These are phyloP conservation scores for Grosmannia clavigera DNA, from an alignment of 2,329 filamentous ascomycete species.

Conservation along the genomic window DNA sequence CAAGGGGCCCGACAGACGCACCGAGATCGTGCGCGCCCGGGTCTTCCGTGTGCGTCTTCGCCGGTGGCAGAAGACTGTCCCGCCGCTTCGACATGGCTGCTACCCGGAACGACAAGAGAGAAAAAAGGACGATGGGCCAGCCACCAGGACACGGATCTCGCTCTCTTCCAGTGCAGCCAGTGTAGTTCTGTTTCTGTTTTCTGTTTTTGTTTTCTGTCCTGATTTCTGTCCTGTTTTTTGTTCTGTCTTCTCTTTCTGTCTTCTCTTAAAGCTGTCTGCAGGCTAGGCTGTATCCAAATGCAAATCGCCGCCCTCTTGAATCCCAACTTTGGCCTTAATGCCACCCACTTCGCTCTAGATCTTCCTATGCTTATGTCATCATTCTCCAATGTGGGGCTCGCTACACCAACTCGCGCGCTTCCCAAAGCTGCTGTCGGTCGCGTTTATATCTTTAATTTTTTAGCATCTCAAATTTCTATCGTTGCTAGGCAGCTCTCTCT, in stretches of 20 bases:
- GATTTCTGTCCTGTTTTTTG: background rate
- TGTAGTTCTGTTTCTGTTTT: background rate
- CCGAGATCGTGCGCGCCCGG: constrained; percentile 49
- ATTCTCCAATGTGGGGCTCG: background rate
- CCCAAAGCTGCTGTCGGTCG: background rate
- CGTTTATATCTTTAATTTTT: constrained; percentile 1
- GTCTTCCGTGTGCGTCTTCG: constrained; percentile 32
- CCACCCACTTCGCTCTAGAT: background rate
- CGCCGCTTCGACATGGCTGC: constrained; percentile 16
- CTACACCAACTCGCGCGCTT: background rate
- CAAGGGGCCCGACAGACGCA: constrained; percentile 17
- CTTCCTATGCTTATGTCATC: background rate
- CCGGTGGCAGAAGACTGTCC: constrained; percentile 27
- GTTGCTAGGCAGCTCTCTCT: constrained; percentile 1
- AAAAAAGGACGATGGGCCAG: background rate
- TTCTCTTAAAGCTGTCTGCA: background rate
- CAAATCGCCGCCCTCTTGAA: background rate
- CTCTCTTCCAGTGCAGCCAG: background rate
- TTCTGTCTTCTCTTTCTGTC: background rate
- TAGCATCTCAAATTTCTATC: background rate
- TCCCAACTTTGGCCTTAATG: background rate
- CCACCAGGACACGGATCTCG: background rate
- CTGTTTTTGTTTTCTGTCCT: background rate
- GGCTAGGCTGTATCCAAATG: background rate
- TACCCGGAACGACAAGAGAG: background rate